Base-by-base conservation (phyloP, 768 basidiomycete genomes). In the Tulasnella sp. region DNA sequence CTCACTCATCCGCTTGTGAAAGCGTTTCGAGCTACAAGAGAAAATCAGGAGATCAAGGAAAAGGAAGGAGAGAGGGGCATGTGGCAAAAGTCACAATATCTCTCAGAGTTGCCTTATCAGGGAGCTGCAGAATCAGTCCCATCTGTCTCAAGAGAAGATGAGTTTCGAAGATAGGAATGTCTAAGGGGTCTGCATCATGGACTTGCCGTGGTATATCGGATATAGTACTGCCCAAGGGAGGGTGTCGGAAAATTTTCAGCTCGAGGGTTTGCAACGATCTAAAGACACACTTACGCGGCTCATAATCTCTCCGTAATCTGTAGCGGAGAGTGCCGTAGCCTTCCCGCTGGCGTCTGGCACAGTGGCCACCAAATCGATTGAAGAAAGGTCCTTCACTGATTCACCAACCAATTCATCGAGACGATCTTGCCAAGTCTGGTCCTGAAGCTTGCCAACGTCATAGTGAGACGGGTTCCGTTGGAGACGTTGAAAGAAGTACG, bases 401-500 rank as follows among this genome's bases (percentile, higher is more conserved):
- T 84, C 75, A 67, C 76, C 74, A n/a, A 92, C 82, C 60, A 92
- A 76, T 45, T 83, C 80, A 53, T 88, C 83, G 3, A 92, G 68
- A 54, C 80, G 76, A 51, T 82, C 80, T 64, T 85, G 76, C 84
- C 87, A 89, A 1, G 79, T 76, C 64, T 82, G 78, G 24, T 73
- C 71, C 4, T 75, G 73, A 12, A 73, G 70, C 67, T 83, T 81
- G 22, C 49, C 65, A 21, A 85, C 71, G 7, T 80, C 74, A 66
- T 98, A 99, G 66, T 85, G 78, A 8, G 68, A 67, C 0, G 92
- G 89, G 66, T 99, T 97, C 69, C 83, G 82, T 63, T 82, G 80
- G 59, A 99, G 82, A 21, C 96, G 78, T 53, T 85, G 84, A 66
- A 80, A 94, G 12, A 99, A 72, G 70, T 97, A 99, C 0, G 93